Conservation (phyloP, 2,329 filamentous ascomycete species). For the Colletotrichum scovillei region DNA sequence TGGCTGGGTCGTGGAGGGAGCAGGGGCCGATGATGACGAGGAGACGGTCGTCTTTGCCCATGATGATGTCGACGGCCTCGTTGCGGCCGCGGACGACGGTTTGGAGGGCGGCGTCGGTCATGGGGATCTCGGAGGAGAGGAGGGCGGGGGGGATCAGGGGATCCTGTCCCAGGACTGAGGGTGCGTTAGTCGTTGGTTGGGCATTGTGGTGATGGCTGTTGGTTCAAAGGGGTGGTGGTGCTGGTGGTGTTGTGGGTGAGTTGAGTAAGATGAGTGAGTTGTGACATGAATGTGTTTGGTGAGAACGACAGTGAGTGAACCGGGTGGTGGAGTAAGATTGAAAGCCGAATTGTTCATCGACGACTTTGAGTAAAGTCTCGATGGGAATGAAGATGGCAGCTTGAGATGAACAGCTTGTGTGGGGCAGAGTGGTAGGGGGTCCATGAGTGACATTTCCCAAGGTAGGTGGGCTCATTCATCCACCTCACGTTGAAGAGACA, state of each 20-base stretch:
- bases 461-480: neutral
- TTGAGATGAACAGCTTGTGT: neutral
- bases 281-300: neutral
- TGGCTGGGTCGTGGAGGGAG: slow-evolving; percentile 93
- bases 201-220: slow-evolving; percentile 38
- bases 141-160: slow-evolving; percentile 90
- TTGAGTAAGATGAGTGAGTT: neutral
- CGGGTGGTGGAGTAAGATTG: neutral
- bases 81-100: slow-evolving; percentile 79
- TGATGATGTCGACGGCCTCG: slow-evolving; percentile 79
- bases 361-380: neutral
- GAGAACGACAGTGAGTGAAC: neutral
- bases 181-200: slow-evolving; percentile 38
- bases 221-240: neutral
- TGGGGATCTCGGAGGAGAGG: slow-evolving; percentile 87
- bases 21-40: slow-evolving; percentile 96
- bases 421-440: neutral
- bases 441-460: slow-evolving; percentile 15
- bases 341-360: neutral
- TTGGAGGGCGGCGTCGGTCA: slow-evolving; percentile 69
- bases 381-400: neutral
- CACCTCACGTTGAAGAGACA: neutral
- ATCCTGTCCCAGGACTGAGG: slow-evolving; percentile 89
- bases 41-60: slow-evolving; percentile 84
- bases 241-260: neutral